Evolutionary conservation across 2,329 filamentous ascomycete species (phyloP), one percentile per base, ranked within the genome.

Genomic region (Geosmithia putterillii): DNA sequence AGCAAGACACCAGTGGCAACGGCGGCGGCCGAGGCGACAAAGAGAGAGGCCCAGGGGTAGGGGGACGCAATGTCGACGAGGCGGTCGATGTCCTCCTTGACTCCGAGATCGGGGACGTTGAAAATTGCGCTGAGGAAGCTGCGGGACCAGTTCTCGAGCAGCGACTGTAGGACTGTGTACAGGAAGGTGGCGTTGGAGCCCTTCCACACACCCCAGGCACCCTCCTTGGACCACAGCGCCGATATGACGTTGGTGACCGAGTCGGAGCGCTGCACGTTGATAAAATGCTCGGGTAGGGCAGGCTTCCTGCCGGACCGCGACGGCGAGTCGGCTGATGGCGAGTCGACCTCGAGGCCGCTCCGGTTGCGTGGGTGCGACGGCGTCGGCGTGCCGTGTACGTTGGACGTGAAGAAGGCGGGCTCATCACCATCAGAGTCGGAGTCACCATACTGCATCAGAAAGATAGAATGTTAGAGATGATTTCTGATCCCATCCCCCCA

Each of bases 191-290:
- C 79, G 58, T 96, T 96, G 34, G 88, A 86, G 8, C 83, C 80
- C 60, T 95, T 95, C 89, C 90, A 98, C 5, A 95, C 81, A 4
- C 92, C 92, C 73, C 88, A 89, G 1, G 82, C 82, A 32, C 88
- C 86, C 58, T 94, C 90, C 52, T 84, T 90, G 40, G 82, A 74
- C 86, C 92, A 96, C 18, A 96, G 66, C 57, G 94, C 84, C 7
- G 81, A 81, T 47, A 98, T 76, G 3, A 92, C 86, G 51, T 95
- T 87, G 52, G 89, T 75, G 45, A 96, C 71, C 1, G 89, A 90
- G 57, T 90, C 84, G 10, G 85, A 71, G 46, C 81, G 80, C 50
- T 81, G 81, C 18, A 95, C 70, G 20, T 71, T 67, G 19, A 95
- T 72, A 45, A 80, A 79, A 57, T 89, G 74, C 40, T 63, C 58